Evolutionary conservation across 202 grass and related monocot genomes (phyloP).

Genomic region (Bolboschoenoplectus hybrid): DNA sequence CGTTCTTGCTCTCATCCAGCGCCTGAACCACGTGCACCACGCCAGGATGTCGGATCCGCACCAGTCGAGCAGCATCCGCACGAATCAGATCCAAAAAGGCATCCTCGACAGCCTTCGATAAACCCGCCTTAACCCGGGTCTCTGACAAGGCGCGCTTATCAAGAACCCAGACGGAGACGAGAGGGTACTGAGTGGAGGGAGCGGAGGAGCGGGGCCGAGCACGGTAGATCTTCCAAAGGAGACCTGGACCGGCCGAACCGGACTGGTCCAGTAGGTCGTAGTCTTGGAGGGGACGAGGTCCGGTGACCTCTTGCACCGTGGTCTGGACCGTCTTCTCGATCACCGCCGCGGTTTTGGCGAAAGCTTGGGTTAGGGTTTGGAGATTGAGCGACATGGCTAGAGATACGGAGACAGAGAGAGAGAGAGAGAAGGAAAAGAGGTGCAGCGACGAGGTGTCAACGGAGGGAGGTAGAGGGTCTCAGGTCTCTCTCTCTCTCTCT

Average conservation of each 20-base stretch:
- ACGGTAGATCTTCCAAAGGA: conserved; percentile 85
- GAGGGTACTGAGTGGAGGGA: conserved; percentile 77
- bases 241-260: conserved; percentile 79
- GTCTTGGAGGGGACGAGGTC: conserved; percentile 97
- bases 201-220: conserved; percentile 73
- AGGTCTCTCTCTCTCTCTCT: conserved; percentile 1
- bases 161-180: conserved; percentile 95
- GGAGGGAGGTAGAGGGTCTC: conserved; percentile 19
- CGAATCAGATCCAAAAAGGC: conserved; percentile 86
- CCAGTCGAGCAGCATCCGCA: conserved; percentile 84
- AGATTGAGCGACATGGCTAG: conserved; percentile 88
- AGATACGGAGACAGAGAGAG: not conserved
- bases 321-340: conserved; percentile 97
- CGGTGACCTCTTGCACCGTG: conserved; percentile 98
- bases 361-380: conserved; percentile 85
- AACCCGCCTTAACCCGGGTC: conserved; percentile 61
- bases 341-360: conserved; percentile 94
- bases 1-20: conserved; percentile 93
- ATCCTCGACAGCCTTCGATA: conserved; percentile 85
- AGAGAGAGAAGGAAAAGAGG: not conserved
- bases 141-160: conserved; percentile 92
- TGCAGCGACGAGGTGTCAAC: conserved; percentile 25
- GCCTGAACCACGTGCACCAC: conserved; percentile 98
- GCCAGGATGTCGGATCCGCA: conserved; percentile 90
- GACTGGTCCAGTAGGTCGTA: conserved; percentile 90